Base-by-base conservation (phyloP, 306 rosid genomes). In the Prunus mongolica region DNA sequence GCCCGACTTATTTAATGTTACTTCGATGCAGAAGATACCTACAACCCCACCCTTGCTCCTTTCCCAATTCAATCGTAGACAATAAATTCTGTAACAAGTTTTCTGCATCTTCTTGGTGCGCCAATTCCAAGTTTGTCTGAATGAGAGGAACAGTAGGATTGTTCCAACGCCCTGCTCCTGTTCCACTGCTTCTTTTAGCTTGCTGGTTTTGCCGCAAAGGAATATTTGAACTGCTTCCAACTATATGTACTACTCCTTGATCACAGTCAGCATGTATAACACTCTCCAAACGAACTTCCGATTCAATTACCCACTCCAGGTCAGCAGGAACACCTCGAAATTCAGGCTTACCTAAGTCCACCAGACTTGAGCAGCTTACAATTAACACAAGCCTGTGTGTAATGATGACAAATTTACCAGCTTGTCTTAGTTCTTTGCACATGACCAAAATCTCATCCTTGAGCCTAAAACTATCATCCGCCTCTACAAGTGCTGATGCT, bases 341-440 rank as follows among this genome's bases (percentile, higher is more conserved):
- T 65, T 92, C 97, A 41, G 96, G 91, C 82, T 88, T 90, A 15
- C 92, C 92, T 80, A 89, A 76, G 77, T 85, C 86, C 78, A 83
- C 81, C 85, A 92, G 83, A 78, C 87, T 65, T 1, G 91, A 83
- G 80, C 93, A 89, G 82, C 83, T 84, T 69, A 89, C 86, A 57
- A 86, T 76, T 82, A 92, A 78, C 44, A 89, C 78, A 47, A 84
- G 82, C 81, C 96, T 92, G 30, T 87, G 84, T 20, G 93, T 89
- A 76, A 95, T 55, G 65, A 92, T 82, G 12, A 85, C 96, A 80
- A 89, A 95, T 79, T 89, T 89, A 46, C 97, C 97, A 62, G 86
- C 89, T 84, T 88, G 88, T 86, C 83, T 92, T 76, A 92, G 97
- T 62, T 85, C 87, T 86, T 87, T 95, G 96, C 98, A 90, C 71